Evolutionary conservation across 148 eudicot genomes (phyloP).

Genomic region (Camellia granthamiana): DNA sequence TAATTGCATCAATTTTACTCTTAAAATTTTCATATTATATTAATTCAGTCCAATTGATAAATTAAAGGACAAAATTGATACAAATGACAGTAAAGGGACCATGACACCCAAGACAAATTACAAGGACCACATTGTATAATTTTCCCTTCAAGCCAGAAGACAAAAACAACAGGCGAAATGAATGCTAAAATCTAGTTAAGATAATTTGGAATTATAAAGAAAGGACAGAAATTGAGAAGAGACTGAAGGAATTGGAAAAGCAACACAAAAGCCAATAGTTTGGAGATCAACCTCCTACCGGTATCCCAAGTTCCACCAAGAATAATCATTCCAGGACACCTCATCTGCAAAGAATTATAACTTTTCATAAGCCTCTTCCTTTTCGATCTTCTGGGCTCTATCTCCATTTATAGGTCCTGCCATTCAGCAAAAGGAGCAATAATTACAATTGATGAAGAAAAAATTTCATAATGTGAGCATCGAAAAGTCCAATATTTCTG

Average conservation of each 20-base stretch:
- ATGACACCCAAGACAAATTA: no score
- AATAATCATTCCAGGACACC: not conserved
- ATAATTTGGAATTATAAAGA: not conserved
- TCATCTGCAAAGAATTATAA: not conserved
- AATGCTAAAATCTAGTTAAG: not conserved
- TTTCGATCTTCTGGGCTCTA: slow-evolving; percentile 10
- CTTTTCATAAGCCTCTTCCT: slow-evolving; percentile 6
- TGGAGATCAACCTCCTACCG: not conserved
- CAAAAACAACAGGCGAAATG: not conserved
- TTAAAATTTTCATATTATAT: no score
- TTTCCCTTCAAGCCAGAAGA: no score
- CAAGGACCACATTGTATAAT: no score
- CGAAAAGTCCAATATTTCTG: not conserved
- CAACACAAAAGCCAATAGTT: not conserved
- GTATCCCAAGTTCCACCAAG: not conserved
- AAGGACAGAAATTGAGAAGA: not conserved
- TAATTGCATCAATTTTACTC: no score
- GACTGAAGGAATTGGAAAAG: not conserved
- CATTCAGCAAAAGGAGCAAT: slow-evolving; percentile 6
- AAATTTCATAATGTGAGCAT: not conserved
- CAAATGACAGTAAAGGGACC: no score
- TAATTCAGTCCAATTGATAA: no score
- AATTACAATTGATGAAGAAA: not conserved
- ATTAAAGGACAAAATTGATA: no score
- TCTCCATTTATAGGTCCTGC: not conserved